Evolutionary conservation across 768 basidiomycete species (phyloP).

Genomic region (Leccinum aurantiacum): DNA sequence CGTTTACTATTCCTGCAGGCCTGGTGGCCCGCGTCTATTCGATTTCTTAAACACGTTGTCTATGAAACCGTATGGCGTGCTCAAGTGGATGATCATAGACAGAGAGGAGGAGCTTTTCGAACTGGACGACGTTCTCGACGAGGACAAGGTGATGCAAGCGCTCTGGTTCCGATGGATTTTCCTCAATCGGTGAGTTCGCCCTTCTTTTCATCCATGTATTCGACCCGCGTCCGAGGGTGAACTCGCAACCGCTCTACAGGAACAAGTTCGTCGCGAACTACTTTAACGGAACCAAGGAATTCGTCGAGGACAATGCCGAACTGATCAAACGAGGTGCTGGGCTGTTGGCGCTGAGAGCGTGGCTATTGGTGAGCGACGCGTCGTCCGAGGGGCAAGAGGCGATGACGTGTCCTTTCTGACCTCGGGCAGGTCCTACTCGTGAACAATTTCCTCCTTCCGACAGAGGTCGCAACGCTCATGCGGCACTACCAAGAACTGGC

Average conservation of each 20-base stretch:
- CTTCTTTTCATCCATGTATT: background rate
- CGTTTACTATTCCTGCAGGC: constrained; percentile 61
- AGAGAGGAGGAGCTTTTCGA: constrained; percentile 77
- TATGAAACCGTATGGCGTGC: constrained; percentile 59
- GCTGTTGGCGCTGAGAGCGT: constrained; percentile 59
- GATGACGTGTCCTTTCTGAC: background rate
- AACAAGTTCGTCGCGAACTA: constrained; percentile 56
- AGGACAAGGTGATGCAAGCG: constrained; percentile 77
- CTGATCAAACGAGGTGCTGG: constrained; percentile 73
- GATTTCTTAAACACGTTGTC: constrained; percentile 63
- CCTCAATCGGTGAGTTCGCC: constrained; percentile 48
- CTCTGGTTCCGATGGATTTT: constrained; percentile 78
- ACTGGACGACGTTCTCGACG: constrained; percentile 65
- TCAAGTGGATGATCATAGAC: constrained; percentile 69
- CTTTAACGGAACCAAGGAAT: constrained; percentile 49
- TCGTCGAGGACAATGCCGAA: constrained; percentile 60
- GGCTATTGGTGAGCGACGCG: constrained; percentile 49
- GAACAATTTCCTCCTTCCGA: constrained; percentile 51
- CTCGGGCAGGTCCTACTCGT: constrained; percentile 50
- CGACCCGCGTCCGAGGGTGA: background rate
- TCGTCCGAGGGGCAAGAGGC: background rate
- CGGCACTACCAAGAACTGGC: constrained; percentile 55
- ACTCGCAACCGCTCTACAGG: constrained; percentile 32
- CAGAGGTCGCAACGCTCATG: constrained; percentile 51
- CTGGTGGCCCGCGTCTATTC: constrained; percentile 61